Evolutionary conservation across 345 rosid species (phyloP).

Genomic region (Ailanthus altissimus): DNA sequence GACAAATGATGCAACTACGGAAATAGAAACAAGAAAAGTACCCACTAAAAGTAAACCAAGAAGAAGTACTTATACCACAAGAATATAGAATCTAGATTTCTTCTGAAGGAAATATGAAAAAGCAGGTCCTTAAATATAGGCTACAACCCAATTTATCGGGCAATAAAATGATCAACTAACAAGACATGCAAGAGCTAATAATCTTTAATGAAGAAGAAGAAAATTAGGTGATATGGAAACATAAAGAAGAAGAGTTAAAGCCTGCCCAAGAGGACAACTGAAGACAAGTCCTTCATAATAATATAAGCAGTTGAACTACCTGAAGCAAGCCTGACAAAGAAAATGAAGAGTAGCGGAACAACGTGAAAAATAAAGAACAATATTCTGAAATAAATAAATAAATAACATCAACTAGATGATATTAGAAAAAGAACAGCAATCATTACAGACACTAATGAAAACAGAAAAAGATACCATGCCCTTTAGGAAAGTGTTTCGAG

Average conservation of each 20-base stretch:
- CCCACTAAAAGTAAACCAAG: slow-evolving; percentile 3
- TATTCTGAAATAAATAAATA: slow-evolving; percentile 8
- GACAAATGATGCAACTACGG: slow-evolving; percentile 2
- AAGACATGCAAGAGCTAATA: slow-evolving; percentile 15
- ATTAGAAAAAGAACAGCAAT: slow-evolving; percentile 31
- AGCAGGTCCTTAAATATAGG: neutral
- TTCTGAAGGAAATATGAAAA: neutral
- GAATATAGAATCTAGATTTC: neutral
- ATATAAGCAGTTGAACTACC: slow-evolving; percentile 37
- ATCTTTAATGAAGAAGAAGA: neutral
- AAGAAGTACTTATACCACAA: neutral
- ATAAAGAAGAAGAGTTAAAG: neutral
- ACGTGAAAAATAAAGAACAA: slow-evolving; percentile 24
- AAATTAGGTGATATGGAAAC: neutral
- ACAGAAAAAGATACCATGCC: slow-evolving; percentile 31
- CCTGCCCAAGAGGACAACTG: slow-evolving; percentile 17
- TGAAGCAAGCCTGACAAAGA: slow-evolving; percentile 27
- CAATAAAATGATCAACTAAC: slow-evolving; percentile 10
- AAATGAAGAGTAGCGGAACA: slow-evolving; percentile 23
- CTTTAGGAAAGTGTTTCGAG: slow-evolving; percentile 15
- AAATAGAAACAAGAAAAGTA: neutral
- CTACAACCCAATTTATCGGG: slow-evolving; percentile 11
- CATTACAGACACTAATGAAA: slow-evolving; percentile 34
- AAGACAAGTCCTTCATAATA: slow-evolving; percentile 7
- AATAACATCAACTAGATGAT: slow-evolving; percentile 31